Evolutionary conservation across 2,329 filamentous ascomycete species (phyloP).

Genomic region (Ceratocystis destructans): DNA sequence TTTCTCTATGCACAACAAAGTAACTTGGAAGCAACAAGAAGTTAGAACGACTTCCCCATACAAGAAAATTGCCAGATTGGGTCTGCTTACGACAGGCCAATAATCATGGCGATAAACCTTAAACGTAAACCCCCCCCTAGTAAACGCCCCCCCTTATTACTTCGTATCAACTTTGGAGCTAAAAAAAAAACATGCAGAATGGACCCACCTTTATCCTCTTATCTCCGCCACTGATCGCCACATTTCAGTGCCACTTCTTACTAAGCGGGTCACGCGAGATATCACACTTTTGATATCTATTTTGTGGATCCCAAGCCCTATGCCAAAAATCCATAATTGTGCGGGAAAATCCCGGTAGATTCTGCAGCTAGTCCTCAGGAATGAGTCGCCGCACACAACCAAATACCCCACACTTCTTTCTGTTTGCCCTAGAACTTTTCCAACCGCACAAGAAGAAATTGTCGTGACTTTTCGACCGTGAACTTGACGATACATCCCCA

Average conservation of each 20-base stretch:
- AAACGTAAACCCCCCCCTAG: neutral
- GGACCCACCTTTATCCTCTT: neutral
- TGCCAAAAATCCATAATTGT: constrained; percentile 16
- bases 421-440: constrained; percentile 32
- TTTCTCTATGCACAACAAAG: too few species aligned
- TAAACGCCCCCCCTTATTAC: neutral
- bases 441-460: constrained; percentile 32
- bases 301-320: constrained; percentile 20
- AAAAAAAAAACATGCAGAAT: neutral
- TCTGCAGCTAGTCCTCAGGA: constrained; percentile 9
- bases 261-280: neutral
- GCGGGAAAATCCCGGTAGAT: constrained; percentile 18
- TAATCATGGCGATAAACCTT: neutral
- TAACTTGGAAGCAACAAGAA: too few species aligned
- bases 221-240: neutral
- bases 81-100: neutral
- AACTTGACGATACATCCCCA: constrained; percentile 19
- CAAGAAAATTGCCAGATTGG: neutral
- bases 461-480: constrained; percentile 25
- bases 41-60: too few species aligned
- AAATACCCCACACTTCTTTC: constrained; percentile 18
- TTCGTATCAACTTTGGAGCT: neutral
- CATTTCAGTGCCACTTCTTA: neutral
- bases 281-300: constrained; percentile 8
- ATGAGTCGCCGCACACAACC: constrained; percentile 19